Evolutionary conservation across 495 filamentous ascomycete genomes (phyloP).

Genomic region (Daldinia bambusicola): DNA sequence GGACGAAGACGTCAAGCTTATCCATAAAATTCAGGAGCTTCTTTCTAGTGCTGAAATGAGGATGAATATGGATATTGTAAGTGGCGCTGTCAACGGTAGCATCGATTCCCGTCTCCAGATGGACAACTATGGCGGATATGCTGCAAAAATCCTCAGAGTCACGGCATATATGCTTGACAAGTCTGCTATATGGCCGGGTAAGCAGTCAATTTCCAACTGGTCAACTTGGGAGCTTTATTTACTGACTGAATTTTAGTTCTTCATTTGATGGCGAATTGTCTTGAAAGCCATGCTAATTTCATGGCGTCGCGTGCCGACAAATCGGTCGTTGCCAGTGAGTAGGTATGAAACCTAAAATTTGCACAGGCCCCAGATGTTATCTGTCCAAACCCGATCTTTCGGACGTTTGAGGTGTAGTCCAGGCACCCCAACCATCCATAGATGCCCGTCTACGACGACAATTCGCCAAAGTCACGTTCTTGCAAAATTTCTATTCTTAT

Average conservation of each 20-base stretch:
- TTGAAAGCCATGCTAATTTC: slow-evolving; percentile 85
- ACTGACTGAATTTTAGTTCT: slow-evolving; percentile 66
- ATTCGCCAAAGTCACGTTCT: background rate
- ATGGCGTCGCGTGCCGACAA: slow-evolving; percentile 76
- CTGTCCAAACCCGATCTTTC: slow-evolving; percentile 25
- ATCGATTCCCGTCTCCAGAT: slow-evolving; percentile 66
- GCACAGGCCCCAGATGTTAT: slow-evolving; percentile 9
- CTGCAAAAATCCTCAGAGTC: slow-evolving; percentile 84
- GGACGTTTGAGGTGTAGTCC: background rate
- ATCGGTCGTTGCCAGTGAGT: slow-evolving; percentile 61
- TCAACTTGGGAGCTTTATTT: background rate
- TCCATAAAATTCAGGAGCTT: slow-evolving; percentile 86
- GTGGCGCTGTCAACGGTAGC: slow-evolving; percentile 54
- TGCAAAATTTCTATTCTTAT: background rate
- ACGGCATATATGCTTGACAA: slow-evolving; percentile 91
- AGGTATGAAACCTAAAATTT: background rate
- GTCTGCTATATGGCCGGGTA: slow-evolving; percentile 92
- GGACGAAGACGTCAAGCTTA: slow-evolving; percentile 88
- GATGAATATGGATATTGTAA: slow-evolving; percentile 67
- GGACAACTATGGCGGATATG: slow-evolving; percentile 75
- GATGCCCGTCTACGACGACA: background rate
- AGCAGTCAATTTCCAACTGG: slow-evolving; percentile 43
- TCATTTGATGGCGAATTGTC: slow-evolving; percentile 84
- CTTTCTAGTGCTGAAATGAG: slow-evolving; percentile 82
- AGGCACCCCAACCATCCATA: background rate